Conservation (phyloP, 257 asterid genomes). For the Datura wrightii region DNA sequence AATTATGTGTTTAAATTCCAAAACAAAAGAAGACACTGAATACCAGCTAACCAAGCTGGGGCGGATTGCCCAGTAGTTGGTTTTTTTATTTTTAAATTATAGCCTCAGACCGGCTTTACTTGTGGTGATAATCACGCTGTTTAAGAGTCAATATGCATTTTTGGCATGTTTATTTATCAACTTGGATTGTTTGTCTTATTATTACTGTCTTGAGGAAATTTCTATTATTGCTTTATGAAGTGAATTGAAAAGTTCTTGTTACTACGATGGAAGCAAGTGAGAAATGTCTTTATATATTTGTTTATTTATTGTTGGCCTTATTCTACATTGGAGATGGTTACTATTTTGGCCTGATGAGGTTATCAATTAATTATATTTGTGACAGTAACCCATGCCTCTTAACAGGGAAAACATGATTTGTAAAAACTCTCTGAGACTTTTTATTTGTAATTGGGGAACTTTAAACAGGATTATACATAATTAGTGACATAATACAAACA, state of each 20-base stretch:
- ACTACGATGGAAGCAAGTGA: conserved; percentile 25
- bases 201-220: background rate
- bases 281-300: conserved; percentile 11
- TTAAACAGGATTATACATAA: background rate
- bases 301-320: background rate
- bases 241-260: background rate
- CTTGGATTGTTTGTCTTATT: background rate
- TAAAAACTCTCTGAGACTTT: background rate
- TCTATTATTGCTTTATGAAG: background rate
- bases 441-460: background rate
- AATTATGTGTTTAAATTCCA: conserved; percentile 28
- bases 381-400: background rate
- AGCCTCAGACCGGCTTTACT: background rate
- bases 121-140: conserved; percentile 11
- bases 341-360: background rate
- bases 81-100: background rate
- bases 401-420: background rate
- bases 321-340: background rate
- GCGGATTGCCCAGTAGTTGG: conserved; percentile 31
- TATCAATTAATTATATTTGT: background rate
- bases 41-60: conserved; percentile 39
- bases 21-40: conserved; percentile 33
- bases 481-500: conserved; percentile 2
- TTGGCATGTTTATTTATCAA: background rate
- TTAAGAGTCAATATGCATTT: background rate